Conservation (phyloP, 1,284 basidiomycete genomes). For the Stereum hirsutum region DNA sequence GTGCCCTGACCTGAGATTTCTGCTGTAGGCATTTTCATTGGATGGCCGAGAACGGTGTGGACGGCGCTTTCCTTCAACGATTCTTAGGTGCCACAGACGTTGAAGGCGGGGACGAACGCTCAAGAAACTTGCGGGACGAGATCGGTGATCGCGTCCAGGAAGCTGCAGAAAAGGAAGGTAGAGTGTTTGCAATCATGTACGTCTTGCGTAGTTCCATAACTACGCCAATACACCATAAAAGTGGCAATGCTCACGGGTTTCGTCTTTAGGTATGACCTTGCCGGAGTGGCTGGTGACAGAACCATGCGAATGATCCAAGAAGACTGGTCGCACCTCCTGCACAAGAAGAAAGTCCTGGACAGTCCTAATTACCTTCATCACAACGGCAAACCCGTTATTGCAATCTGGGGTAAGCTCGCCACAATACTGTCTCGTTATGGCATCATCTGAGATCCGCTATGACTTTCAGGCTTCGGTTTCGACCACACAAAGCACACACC, state of each 20-base stretch:
- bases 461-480: constrained; percentile 50
- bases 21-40: constrained; percentile 58
- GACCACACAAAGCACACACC: constrained; percentile 55
- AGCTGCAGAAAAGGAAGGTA: constrained; percentile 65
- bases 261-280: constrained; percentile 61
- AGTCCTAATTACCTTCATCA: constrained; percentile 65
- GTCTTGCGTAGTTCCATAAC: constrained; percentile 17
- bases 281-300: constrained; percentile 52
- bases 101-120: constrained; percentile 39
- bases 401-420: constrained; percentile 49
- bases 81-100: constrained; percentile 59
- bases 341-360: constrained; percentile 48
- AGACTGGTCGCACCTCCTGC: constrained; percentile 64
- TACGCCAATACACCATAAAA: neutral
- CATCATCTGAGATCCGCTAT: neutral
- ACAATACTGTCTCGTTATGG: neutral
- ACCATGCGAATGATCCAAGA: constrained; percentile 48
- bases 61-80: constrained; percentile 71
- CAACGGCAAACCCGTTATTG: constrained; percentile 55
- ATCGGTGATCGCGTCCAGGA: constrained; percentile 58
- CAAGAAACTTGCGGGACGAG: constrained; percentile 57
- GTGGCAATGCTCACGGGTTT: neutral
- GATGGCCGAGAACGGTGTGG: constrained; percentile 73
- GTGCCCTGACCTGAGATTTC: constrained; percentile 1
- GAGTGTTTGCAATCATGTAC: constrained; percentile 74